These are phyloP conservation scores for Pichia eremophila DNA, from an alignment of 805 yeast species.

Conservation along the genomic window DNA sequence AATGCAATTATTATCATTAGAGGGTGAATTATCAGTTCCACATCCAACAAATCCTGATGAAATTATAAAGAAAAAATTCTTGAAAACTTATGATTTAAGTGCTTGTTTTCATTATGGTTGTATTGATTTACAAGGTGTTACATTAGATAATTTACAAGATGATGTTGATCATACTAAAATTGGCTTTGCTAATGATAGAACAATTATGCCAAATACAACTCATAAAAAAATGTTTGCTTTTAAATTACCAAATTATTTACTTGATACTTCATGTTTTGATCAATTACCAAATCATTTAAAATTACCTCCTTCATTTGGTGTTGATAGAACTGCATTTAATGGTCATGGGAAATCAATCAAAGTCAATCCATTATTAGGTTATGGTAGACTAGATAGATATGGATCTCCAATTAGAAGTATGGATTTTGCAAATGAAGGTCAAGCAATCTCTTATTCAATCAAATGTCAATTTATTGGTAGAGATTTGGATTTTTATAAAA, in stretches of 20 bases:
- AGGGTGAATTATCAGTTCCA: slow-evolving; percentile 34
- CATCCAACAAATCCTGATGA: neutral
- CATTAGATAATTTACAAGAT: slow-evolving; percentile 7
- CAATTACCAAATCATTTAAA: slow-evolving; percentile 26
- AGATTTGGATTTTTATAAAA: slow-evolving; percentile 21
- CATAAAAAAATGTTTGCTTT: slow-evolving; percentile 52
- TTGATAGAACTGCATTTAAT: slow-evolving; percentile 19
- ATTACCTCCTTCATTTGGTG: slow-evolving; percentile 35
- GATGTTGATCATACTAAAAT: slow-evolving; percentile 18
- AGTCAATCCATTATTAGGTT: slow-evolving; percentile 37
- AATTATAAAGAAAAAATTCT: slow-evolving; percentile 24
- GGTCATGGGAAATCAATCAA: slow-evolving; percentile 19
- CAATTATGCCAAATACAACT: slow-evolving; percentile 35
- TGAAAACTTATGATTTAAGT: slow-evolving; percentile 41
- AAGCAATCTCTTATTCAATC: slow-evolving; percentile 40
- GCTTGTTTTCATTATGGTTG: slow-evolving; percentile 41
- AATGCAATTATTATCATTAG: slow-evolving; percentile 50
- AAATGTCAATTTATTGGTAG: slow-evolving; percentile 49
- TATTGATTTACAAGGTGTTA: slow-evolving; percentile 12
- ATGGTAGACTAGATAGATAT: slow-evolving; percentile 37
- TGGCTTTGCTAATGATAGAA: slow-evolving; percentile 37
- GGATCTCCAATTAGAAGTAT: slow-evolving; percentile 46
- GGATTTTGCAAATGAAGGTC: slow-evolving; percentile 34
- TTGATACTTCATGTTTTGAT: slow-evolving; percentile 45
- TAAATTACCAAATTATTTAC: slow-evolving; percentile 40